Evolutionary conservation across 2,329 filamentous ascomycete genomes (phyloP), one percentile per base, ranked within the genome.

Genomic region (Lasiodiplodia theobromae): DNA sequence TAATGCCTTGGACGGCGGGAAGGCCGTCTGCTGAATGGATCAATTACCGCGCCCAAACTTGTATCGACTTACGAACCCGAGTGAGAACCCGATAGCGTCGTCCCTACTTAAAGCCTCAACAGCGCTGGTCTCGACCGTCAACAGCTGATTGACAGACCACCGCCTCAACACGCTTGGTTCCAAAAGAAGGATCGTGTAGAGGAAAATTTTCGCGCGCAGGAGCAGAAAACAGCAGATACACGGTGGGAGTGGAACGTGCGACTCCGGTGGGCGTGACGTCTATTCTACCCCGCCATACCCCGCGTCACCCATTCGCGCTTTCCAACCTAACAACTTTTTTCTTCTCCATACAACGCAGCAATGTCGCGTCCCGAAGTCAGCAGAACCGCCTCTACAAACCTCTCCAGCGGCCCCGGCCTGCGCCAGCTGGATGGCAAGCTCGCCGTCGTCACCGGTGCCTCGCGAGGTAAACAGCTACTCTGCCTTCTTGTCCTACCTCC

Each of bases 361-460:
- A 82, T 82, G 80, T 81, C 80, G 37, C 76, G 79, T 68, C 81
- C 80, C 53, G 64, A 72, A 34, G 71, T 76, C 52, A 71, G 71
- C 21, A 75, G 80, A 38, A 81, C 76, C 16, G 76, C 74, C 7
- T 82, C 81, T 0, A 82, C 81, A 23, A 83, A 82, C 67, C 71
- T 83, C 28, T 71, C 71, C 34, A 72, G 73, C 25, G 72, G 74
- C 60, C 72, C 75, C 23, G 72, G 71, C 31, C 71, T 72, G 34
- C 78, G 82, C 68, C 73, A 81, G 14, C 77, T 85, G 5, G 88
- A 92, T 76, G 91, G 91, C 73, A 94, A 94, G 79, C 84, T 94
- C 64, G 92, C 88, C 66, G 89, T 96, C 72, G 85, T 96, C 57
- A 96, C 93, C 1, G 93, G 93, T 68, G 91, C 89, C 69, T 93